Base-by-base conservation (phyloP, 1,139 yeast genomes). In the Sugiyamaella castrensis region DNA sequence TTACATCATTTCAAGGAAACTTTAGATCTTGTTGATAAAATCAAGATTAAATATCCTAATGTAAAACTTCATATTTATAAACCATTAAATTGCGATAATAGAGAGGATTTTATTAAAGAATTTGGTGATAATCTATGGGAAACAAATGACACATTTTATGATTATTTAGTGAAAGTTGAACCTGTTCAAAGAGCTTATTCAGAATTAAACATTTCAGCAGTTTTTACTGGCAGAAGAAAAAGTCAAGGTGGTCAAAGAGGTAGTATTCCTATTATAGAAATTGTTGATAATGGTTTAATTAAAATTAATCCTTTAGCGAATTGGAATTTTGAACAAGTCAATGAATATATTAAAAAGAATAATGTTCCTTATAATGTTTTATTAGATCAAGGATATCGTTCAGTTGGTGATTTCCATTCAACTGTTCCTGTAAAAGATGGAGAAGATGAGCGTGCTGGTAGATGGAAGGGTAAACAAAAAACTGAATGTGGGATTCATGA, bases 401-500 rank as follows among this genome's bases (percentile, higher is more conserved):
- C 96, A 0, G 79, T 92, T 16, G 98, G 98, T 1, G 98, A 92
- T 68, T 92, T 92, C 81, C 98, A 92, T 68, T 87, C 96, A 0
- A 92, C 98, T 0, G 81, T 71, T 36, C 97, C 98, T 1, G 95
- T 88, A 9, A 79, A 73, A 9, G 96, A 86, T 42, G 96, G 94
- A 4, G 97, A 88, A 63, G 97, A 91, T 64, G 98, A 92, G 66
- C 79, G 98, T 58, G 81, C 95, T 29, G 98, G 98, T 1, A 79
- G 98, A 61, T 92, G 98, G 98, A 85, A 86, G 73, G 97, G 97
- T 1, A 79, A 84, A 66, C 77, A 81, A 4, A 92, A 92, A 71
- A 88, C 96, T 0, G 98, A 92, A 66, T 92, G 98, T 69, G 98
- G 98, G 1, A 89, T 92, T 50, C 98, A 92, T 63, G 84, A 83